Evolutionary conservation across 108 stramenopile species (phyloP), one percentile per base, ranked within the genome.

Genomic region (Cyclotella atomus): DNA sequence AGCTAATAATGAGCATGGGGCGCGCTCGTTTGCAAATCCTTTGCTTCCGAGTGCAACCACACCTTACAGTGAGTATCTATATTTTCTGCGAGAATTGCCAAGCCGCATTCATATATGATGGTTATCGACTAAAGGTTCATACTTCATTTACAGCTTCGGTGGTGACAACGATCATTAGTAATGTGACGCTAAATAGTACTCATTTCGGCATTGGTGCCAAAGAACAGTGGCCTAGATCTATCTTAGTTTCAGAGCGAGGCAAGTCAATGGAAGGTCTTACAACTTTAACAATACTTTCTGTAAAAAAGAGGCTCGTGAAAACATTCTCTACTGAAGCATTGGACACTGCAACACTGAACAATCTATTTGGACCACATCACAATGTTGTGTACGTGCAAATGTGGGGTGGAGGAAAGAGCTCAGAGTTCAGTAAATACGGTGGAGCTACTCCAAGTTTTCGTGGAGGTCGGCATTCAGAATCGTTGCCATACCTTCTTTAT

Each of bases 391-490:
- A 82, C 44, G 85, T 82, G 16, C 56, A 82, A 57, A 24, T 70
- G 17, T 81, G 75, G 65, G 70, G 75, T 7, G 76, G 84, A 47
- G 68, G 38, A 29, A 41, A 55, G 15, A 79, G 76, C 41, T 44
- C 65, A 6, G 88, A 89, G 85, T 87, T 85, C 43, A 85, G 88
- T 27, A 36, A 23, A 35, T 44, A 77, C 47, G 89, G 87, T 25
- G 89, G 89, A 29, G 88, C 86, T 30, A 85, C 87, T 2, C 88
- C 92, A 12, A 84, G 75, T 30, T 91, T 88, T 72, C 73, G 65
- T 23, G 89, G 89, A 17, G 70, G 78, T 19, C 15, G 85, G 71
- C 45, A 73, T 50, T 54, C 70, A 35, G 59, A 73, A 33, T 81
- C 87, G 0, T 54, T 85, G 21, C 67, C 75, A 8, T 91, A 83